phyloP scores from a whole-genome alignment of 495 filamentous ascomycete species.

The Penicillium odoratum region DNA sequence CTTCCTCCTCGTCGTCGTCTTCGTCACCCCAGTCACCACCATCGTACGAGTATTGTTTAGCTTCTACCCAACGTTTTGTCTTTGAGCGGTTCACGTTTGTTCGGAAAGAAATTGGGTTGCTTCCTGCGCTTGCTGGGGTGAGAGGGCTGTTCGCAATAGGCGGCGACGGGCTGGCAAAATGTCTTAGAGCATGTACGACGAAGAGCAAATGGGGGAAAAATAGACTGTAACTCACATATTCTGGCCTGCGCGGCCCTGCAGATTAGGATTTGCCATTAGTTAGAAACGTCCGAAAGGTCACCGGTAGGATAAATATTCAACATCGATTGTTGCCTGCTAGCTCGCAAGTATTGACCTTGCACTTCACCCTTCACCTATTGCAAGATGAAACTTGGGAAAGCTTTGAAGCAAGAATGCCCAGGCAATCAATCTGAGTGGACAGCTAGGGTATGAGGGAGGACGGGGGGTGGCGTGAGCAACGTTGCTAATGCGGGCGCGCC shows the following conservation, averaged over 20 bases:
- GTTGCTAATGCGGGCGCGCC: conserved; percentile 22
- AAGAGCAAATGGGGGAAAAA: background rate
- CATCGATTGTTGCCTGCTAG: conserved; percentile 23
- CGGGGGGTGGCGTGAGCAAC: conserved; percentile 22
- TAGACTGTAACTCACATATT: conserved; percentile 23
- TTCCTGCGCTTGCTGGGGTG: conserved; percentile 27
- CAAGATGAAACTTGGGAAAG: background rate
- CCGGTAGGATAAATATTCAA: conserved; percentile 10
- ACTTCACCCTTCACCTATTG: background rate
- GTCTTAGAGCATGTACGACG: conserved; percentile 20
- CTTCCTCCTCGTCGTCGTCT: conserved; percentile 71
- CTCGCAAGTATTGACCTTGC: conserved; percentile 1
- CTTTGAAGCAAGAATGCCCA: too few relatives aligned
- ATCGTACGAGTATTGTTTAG: conserved; percentile 83
- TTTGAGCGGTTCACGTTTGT: conserved; percentile 88
- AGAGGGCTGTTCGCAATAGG: conserved; percentile 32
- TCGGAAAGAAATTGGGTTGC: conserved; percentile 58
- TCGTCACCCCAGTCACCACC: conserved; percentile 93
- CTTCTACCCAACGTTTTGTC: conserved; percentile 93
- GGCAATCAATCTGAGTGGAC: background rate
- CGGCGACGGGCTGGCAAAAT: conserved; percentile 18
- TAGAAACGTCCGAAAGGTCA: conserved; percentile 10
- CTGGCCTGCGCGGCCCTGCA: conserved; percentile 27
- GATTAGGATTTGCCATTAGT: conserved; percentile 25
- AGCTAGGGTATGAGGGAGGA: conserved; percentile 12